Evolutionary conservation across 176 grass and related monocot genomes (phyloP).

Genomic region (Phoenix dactylifera): DNA sequence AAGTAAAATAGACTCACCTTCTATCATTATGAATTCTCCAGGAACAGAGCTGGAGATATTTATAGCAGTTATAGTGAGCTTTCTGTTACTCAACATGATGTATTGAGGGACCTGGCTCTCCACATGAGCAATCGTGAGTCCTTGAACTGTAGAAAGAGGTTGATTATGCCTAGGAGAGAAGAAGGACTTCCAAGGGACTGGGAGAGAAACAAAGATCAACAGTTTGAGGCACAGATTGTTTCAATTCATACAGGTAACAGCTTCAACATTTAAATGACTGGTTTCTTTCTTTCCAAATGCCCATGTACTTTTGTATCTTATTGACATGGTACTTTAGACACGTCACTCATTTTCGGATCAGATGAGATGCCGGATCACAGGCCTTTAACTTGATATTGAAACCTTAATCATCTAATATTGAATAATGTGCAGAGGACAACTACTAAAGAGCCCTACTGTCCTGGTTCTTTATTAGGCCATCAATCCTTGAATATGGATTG

Average conservation of each 20-base stretch:
- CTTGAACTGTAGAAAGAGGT: slow-evolving; percentile 41
- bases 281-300: not conserved
- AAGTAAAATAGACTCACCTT: too few species aligned
- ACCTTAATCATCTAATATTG: not conserved
- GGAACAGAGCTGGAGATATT: slow-evolving; percentile 83
- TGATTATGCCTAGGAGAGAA: slow-evolving; percentile 94
- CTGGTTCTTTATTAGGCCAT: too few species aligned
- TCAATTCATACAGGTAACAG: slow-evolving; percentile 89
- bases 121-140: slow-evolving; percentile 50
- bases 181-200: slow-evolving; percentile 60
- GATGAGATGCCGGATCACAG: not conserved
- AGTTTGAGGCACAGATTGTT: slow-evolving; percentile 86
- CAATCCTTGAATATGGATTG: too few species aligned
- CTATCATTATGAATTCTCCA: slow-evolving; percentile 17
- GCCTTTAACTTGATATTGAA: not conserved
- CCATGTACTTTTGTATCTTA: too few species aligned
- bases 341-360: too few species aligned
- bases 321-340: too few species aligned
- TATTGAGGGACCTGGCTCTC: slow-evolving; percentile 92
- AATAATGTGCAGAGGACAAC: too few species aligned
- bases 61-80: slow-evolving; percentile 83
- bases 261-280: not conserved
- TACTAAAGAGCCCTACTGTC: too few species aligned
- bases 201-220: slow-evolving; percentile 62
- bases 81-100: slow-evolving; percentile 86